Conservation (phyloP, 768 basidiomycete species). For the Tubosaeta brunneosetosa region DNA sequence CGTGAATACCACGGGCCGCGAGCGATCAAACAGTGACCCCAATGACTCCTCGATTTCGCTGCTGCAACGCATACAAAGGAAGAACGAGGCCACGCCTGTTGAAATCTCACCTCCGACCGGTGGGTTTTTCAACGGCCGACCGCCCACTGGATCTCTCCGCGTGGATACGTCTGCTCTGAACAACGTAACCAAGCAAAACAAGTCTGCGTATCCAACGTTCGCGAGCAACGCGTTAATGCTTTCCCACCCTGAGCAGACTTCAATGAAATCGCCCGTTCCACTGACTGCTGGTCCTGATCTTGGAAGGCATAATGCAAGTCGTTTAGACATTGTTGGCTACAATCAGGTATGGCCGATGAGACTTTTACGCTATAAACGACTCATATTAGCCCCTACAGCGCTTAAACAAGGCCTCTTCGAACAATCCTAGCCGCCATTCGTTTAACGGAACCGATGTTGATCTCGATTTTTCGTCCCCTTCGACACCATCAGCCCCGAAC, state of each 20-base stretch:
- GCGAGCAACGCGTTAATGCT: conserved; percentile 48
- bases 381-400: conserved; percentile 32
- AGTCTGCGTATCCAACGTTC: conserved; percentile 74
- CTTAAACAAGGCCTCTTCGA: conserved; percentile 44
- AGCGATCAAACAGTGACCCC: conserved; percentile 77
- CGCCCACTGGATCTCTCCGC: conserved; percentile 64
- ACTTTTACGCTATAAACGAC: neutral
- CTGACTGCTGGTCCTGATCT: conserved; percentile 84
- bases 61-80: conserved; percentile 72
- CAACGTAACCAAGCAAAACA: conserved; percentile 65
- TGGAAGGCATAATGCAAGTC: conserved; percentile 67
- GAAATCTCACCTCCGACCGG: conserved; percentile 42
- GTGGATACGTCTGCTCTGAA: conserved; percentile 71
- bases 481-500: conserved; percentile 46
- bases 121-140: conserved; percentile 54
- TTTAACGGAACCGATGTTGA: conserved; percentile 69
- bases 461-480: conserved; percentile 53
- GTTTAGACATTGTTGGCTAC: conserved; percentile 70
- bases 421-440: conserved; percentile 60
- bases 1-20: conserved; percentile 49
- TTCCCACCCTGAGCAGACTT: conserved; percentile 49
- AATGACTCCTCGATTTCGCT: conserved; percentile 69
- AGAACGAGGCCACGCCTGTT: conserved; percentile 54
- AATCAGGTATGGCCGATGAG: conserved; percentile 48
- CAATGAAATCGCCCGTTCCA: conserved; percentile 69